These are phyloP conservation scores for Boletus smithii DNA, from an alignment of 1,284 basidiomycete genomes.

Conservation along the genomic window DNA sequence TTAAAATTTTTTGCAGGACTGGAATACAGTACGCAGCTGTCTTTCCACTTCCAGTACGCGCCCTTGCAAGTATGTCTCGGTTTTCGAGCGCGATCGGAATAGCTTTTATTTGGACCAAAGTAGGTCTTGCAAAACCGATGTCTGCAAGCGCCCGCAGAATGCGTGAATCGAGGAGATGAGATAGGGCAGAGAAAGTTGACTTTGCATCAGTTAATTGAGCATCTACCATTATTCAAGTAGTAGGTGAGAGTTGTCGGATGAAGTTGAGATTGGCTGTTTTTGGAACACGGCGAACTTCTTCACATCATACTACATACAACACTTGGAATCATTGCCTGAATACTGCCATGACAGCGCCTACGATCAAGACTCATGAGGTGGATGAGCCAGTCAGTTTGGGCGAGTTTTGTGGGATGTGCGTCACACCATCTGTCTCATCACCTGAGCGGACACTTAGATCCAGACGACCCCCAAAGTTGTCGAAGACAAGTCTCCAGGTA, in stretches of 20 bases:
- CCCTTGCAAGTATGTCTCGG: conserved; percentile 90
- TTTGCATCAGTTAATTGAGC: conserved; percentile 41
- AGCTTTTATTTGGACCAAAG: conserved; percentile 75
- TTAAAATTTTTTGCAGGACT: conserved; percentile 84
- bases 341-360: conserved; percentile 8
- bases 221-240: conserved; percentile 15
- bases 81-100: conserved; percentile 88
- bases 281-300: no score
- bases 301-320: not conserved
- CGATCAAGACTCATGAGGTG: conserved; percentile 20
- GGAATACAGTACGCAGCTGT: conserved; percentile 96
- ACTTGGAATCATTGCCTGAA: not conserved
- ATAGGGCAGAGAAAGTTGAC: conserved; percentile 63
- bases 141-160: conserved; percentile 79
- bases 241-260: not conserved
- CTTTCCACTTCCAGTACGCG: conserved; percentile 95
- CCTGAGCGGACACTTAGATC: conserved; percentile 2
- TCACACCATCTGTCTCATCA: conserved; percentile 6
- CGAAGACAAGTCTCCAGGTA: conserved; percentile 72
- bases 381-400: conserved; percentile 9
- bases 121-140: conserved; percentile 78
- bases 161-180: conserved; percentile 72
- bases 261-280: conserved; percentile 2
- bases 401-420: conserved; percentile 40
- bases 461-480: conserved; percentile 49